Conservation (phyloP, 306 rosid genomes). For the Quercus parvula region DNA sequence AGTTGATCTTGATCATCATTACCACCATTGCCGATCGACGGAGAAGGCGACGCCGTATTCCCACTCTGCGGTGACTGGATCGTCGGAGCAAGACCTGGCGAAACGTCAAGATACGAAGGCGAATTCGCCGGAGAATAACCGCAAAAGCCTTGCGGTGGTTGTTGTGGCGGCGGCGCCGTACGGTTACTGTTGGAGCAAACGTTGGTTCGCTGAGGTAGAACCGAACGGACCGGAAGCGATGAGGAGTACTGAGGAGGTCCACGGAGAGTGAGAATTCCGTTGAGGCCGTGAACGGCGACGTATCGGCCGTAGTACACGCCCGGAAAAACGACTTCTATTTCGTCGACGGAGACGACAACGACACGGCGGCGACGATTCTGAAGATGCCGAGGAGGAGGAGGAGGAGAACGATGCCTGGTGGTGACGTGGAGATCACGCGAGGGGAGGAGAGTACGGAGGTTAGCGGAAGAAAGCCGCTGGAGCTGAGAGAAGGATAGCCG, state of each 20-base stretch:
- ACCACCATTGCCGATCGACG: no score
- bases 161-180: no score
- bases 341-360: slow-evolving; percentile 22
- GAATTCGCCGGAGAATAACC: no score
- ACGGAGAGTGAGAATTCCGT: slow-evolving; percentile 15
- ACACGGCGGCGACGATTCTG: not conserved
- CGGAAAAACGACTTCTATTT: slow-evolving; percentile 31
- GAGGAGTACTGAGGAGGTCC: not conserved
- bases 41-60: no score
- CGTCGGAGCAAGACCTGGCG: no score
- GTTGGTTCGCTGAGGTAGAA: not conserved
- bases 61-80: no score
- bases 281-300: slow-evolving; percentile 31
- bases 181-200: no score
- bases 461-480: slow-evolving; percentile 28
- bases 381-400: not conserved
- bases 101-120: no score
- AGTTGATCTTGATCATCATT: no score
- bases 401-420: not conserved
- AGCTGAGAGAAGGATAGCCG: slow-evolving; percentile 50
- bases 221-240: not conserved
- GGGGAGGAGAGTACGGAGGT: slow-evolving; percentile 50
- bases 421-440: slow-evolving; percentile 23
- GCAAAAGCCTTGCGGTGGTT: no score
- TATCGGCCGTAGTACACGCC: slow-evolving; percentile 20